Evolutionary conservation across 176 grass and related monocot genomes (phyloP), one percentile per base, ranked within the genome.

Genomic region (Oryza glaberrima): DNA sequence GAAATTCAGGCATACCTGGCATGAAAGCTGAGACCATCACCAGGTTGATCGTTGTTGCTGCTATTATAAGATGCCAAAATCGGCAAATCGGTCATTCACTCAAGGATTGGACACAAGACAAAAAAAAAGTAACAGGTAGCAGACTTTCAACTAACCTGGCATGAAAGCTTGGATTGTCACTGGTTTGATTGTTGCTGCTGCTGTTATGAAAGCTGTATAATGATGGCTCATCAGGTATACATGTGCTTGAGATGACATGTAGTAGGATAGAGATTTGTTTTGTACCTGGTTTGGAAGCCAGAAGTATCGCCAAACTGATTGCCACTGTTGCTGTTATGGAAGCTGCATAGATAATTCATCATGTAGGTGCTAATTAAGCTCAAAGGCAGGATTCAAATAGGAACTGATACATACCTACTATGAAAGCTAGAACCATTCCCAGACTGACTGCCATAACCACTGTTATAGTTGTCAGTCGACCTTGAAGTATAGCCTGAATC

Each of bases 21-120:
- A 87, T 91, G 89, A 81, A 91, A 91, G 81, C 89, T 91, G 70
- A 84, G 81, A 81, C 76, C 69, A 4, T 80, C 81, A 41, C 85
- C 85, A 70, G 85, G 76, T 72, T 86, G 83, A 78, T 86, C 38
- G 73, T 86, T 77, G 76, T 7, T 17, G 9, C 75, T 63, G 7
- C 84, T 84, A 77, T 14, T 56, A 84, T 38, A 79, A 71, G 65
- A 79, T 77, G 34, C 11, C 3, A n/a, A 23, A 63, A 23, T 63
- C 22, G 0, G 1, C 58, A 60, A 60, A 70, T 71, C 34, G 26
- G 75, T 54, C 75, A 84, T 35, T 80, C 73, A 81, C 40, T 60
- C 51, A 83, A 40, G 22, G 20, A 32, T n/a, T 38, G 73, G 15
- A 74, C 23, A 63, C 60, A 79, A 79, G 48, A 75, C 36, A 35